Percentiles rank a stretch among this genome's conserved stretches.
These are phyloP conservation scores for Brassica carinata DNA, from an alignment of 345 rosid genomes.

Conservation along the genomic window DNA sequence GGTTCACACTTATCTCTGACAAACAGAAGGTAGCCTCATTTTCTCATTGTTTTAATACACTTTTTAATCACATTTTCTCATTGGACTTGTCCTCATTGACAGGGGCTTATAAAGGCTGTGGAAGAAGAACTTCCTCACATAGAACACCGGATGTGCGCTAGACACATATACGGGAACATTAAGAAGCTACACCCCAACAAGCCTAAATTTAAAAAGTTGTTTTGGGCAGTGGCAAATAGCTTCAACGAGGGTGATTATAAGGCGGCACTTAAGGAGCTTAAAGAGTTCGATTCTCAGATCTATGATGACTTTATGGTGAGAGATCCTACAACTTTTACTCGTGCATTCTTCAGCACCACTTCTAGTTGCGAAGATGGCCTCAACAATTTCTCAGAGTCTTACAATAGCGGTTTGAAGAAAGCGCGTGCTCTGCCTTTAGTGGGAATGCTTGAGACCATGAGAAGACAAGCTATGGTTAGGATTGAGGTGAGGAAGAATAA, in stretches of 20 bases:
- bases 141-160: background rate
- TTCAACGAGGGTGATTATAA: background rate
- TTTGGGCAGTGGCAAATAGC: background rate
- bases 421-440: background rate
- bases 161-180: background rate
- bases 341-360: background rate
- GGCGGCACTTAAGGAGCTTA: background rate
- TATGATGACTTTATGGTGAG: background rate
- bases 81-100: background rate
- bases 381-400: background rate
- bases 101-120: background rate
- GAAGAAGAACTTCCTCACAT: background rate
- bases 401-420: background rate
- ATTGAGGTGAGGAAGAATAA: background rate
- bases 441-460: background rate
- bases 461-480: background rate
- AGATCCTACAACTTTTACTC: background rate
- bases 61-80: too few relatives aligned
- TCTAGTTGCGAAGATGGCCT: background rate
- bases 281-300: background rate
- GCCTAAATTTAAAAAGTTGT: background rate
- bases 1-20: background rate
- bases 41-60: too few relatives aligned
- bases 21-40: background rate
- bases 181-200: background rate